Evolutionary conservation across 139 green algal species (phyloP), one percentile per base, ranked within the genome.

Genomic region (Chlamydomonas eustigma): DNA sequence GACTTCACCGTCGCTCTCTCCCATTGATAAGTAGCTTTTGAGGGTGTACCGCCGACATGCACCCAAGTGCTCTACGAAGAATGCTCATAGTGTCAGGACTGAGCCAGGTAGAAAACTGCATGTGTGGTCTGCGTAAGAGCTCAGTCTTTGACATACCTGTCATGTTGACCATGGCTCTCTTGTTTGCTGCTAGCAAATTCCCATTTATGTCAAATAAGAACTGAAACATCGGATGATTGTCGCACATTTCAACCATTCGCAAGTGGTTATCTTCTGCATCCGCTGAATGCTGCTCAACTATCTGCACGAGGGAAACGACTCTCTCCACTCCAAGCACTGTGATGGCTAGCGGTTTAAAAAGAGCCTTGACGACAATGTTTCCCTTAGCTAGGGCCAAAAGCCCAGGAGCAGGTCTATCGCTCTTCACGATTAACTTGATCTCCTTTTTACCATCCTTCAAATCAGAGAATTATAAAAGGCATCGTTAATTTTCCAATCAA

Each of bases 201-300:
- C 87, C 87, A 34, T 77, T 74, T 5, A 81, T 65, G 39, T 89
- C 85, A 75, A 91, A 91, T 68, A 91, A 64, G 77, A 91, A 91
- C 80, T 89, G 84, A 44, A 88, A 89, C 82, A 91, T 91, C 4
- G 87, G 84, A 34, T 88, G 85, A 65, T 85, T 86, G 76, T 90
- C 80, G 67, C 80, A 86, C 72, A 90, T 90, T 51, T 85, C 85
- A 30, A 81, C 79, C 66, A 90, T 76, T 0, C 85, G 77, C 51
- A 80, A 63, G 50, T 87, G 77, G 76, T 77, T 81, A 12, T 84
- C 82, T 31, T 82, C 76, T 28, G 58, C 25, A 0, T 74, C 69
- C 30, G 71, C 30, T 1, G 35, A 33, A 0, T 51, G 51, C 51
- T 80, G 74, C 30, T 79, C 69, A n/a, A 30, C 30, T 28, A 65